phyloP scores from a whole-genome alignment of 306 rosid genomes.

The Macrotyloma uniflorum region DNA sequence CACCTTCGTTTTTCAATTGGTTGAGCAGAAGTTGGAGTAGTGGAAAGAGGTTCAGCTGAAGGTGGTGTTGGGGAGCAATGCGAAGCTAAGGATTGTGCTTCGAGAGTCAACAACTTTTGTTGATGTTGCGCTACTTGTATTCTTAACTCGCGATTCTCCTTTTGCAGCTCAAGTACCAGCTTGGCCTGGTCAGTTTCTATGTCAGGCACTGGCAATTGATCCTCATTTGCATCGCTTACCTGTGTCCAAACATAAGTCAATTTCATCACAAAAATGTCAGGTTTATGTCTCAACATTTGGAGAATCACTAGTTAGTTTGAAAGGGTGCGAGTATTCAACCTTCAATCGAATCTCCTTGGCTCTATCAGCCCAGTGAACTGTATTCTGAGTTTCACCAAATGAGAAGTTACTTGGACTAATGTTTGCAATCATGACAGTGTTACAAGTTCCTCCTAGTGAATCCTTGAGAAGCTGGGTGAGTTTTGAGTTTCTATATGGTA shows the following conservation, averaged over 20 bases:
- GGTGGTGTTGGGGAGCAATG: conserved; percentile 81
- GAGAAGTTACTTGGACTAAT: conserved; percentile 88
- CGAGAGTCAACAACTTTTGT: conserved; percentile 69
- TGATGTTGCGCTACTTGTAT: conserved; percentile 79
- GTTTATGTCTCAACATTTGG: conserved; percentile 20
- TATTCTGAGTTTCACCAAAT: conserved; percentile 95
- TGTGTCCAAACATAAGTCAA: conserved; percentile 36
- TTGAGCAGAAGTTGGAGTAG: conserved; percentile 73
- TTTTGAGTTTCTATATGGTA: conserved; percentile 89
- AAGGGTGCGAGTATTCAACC: conserved; percentile 53
- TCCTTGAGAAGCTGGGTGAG: conserved; percentile 97
- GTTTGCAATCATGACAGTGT: conserved; percentile 97
- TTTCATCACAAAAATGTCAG: conserved; percentile 19
- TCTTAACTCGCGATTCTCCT: conserved; percentile 82
- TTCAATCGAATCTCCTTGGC: conserved; percentile 92
- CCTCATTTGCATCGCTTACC: conserved; percentile 71
- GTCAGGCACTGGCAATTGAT: conserved; percentile 55
- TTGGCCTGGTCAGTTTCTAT: conserved; percentile 80
- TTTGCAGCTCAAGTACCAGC: conserved; percentile 79
- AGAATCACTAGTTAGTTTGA: conserved; percentile 21
- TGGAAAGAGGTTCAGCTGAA: conserved; percentile 63
- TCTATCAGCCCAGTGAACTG: conserved; percentile 98
- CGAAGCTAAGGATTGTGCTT: conserved; percentile 78
- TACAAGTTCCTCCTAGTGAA: conserved; percentile 90
- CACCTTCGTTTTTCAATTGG: conserved; percentile 62